Percentiles rank a stretch among this genome's conserved stretches.
These are phyloP conservation scores for Colletotrichum magnum DNA, from an alignment of 2,329 filamentous ascomycete species.

Conservation along the genomic window DNA sequence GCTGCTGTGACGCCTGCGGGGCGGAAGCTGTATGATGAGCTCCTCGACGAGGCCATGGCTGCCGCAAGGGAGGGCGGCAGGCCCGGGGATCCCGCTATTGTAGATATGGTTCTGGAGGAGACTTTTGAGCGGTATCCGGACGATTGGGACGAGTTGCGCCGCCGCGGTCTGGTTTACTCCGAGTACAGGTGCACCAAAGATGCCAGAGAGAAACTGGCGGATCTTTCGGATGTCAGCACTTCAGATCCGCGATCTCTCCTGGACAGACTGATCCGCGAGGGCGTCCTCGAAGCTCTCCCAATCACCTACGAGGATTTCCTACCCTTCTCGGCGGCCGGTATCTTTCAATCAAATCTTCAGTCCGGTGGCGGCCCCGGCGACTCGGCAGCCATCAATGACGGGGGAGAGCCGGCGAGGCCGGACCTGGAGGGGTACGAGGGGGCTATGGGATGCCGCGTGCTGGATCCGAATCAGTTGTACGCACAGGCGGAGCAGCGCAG, in stretches of 20 bases:
- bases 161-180: conserved; percentile 55
- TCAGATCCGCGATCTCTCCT: conserved; percentile 35
- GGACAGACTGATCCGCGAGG: conserved; percentile 50
- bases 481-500: conserved; percentile 12
- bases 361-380: conserved; percentile 4
- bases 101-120: conserved; percentile 45
- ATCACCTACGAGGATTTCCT: conserved; percentile 70
- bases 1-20: conserved; percentile 63
- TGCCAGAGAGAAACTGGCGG: not conserved
- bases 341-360: conserved; percentile 61
- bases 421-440: conserved; percentile 39
- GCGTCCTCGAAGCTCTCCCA: conserved; percentile 54
- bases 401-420: not conserved
- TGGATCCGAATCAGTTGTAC: conserved; percentile 40
- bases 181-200: conserved; percentile 46
- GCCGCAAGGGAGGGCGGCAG: not conserved
- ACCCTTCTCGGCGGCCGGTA: conserved; percentile 66
- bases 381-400: not conserved
- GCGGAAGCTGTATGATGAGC: conserved; percentile 59
- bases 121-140: conserved; percentile 59
- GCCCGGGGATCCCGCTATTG: not conserved
- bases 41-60: conserved; percentile 52
- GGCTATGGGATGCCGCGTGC: conserved; percentile 30
- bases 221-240: not conserved
- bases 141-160: conserved; percentile 53